These are phyloP conservation scores for Phoma sp. DNA, from an alignment of 2,329 filamentous ascomycete species.

Conservation along the genomic window DNA sequence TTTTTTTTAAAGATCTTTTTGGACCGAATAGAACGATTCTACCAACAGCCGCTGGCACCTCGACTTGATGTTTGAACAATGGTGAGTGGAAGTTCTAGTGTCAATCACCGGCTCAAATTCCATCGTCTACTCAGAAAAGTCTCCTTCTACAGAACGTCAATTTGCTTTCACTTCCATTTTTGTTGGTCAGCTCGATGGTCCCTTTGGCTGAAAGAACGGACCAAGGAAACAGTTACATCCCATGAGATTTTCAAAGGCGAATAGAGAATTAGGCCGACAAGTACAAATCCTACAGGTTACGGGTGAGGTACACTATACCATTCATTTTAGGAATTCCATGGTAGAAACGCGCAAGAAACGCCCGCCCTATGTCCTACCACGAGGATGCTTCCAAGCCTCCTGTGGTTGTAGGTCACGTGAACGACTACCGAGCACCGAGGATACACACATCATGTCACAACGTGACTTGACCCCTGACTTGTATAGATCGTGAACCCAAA, in stretches of 20 bases:
- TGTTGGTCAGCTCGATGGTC: background rate
- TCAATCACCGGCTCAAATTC: background rate
- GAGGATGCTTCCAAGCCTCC: background rate
- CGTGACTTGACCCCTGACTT: background rate
- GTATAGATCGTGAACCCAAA: background rate
- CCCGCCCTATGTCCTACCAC: background rate
- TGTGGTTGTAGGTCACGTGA: background rate
- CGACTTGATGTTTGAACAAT: background rate
- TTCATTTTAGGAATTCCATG: background rate
- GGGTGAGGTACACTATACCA: background rate
- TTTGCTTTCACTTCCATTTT: background rate
- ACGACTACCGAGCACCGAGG: slow-evolving; percentile 13
- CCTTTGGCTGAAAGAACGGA: background rate
- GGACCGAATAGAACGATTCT: slow-evolving; percentile 4
- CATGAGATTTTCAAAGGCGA: too few species aligned
- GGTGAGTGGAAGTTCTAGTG: background rate
- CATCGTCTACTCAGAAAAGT: background rate
- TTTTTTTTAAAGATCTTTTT: slow-evolving; percentile 1
- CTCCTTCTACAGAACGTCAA: background rate
- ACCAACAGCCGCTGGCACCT: background rate
- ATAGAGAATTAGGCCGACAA: background rate
- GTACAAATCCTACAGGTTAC: background rate
- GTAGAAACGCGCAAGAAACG: background rate
- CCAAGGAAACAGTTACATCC: background rate
- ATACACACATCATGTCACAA: background rate